Evolutionary conservation across 2,329 filamentous ascomycete genomes (phyloP), one percentile per base, ranked within the genome.

Genomic region (Aspergillus clavatus): DNA sequence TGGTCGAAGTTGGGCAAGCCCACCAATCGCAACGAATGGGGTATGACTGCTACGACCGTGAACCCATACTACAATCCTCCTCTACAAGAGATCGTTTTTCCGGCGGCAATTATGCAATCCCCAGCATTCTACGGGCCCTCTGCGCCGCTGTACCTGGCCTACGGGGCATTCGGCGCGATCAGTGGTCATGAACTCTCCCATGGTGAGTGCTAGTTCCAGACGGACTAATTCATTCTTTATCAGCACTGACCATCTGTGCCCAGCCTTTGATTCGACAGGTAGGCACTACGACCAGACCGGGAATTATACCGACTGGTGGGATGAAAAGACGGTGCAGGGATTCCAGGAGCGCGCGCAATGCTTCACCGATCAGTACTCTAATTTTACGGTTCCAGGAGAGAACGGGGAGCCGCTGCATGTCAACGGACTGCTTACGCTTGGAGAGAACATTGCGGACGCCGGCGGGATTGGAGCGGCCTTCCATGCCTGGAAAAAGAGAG

Each of bases 371-470:
- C 82, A 87, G 64, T 87, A 84, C 59, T 65, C 68, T 46, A 75
- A 82, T 26, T 84, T 78, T 58, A 79, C 77, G 0, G 72, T 85
- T 10, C 69, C 72, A 0, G 79, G 77, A 0, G 72, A 78, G 8
- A 73, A 82, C 28, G 78, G 72, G 1, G 75, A 79, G 49, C 70
- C 74, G 3, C 68, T 84, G 0, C 76, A 82, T 48, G 77, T 86
- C 44, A 81, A 84, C 47, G 84, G 83, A 7, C 70, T 69, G 19
- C 69, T 81, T 11, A 87, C 83, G 0, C 67, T 86, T 2, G 80
- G 79, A 16, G 84, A 87, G 67, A 87, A 87, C 58, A 83, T 87
- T 57, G 83, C 83, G 1, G 84, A 87, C 61, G 80, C 83, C 1
- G 83, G 83, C 12, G 84, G 84, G 11, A 60, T 87, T 0, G 73